Conservation (phyloP, 495 filamentous ascomycete genomes). For the Acidiella bohemica region DNA sequence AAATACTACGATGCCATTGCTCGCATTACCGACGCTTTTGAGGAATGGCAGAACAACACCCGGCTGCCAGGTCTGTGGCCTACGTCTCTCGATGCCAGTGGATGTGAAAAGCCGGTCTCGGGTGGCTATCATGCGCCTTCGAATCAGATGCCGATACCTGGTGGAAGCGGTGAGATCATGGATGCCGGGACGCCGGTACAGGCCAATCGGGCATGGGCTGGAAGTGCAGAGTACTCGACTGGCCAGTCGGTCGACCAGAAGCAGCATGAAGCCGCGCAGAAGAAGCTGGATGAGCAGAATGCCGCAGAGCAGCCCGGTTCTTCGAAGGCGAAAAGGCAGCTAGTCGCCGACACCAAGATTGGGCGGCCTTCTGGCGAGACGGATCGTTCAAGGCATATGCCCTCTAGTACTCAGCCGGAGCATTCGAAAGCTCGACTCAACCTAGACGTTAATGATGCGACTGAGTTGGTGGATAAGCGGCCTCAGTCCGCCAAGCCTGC, state of each 20-base stretch:
- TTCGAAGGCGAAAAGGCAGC: not conserved
- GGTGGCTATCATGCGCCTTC: not conserved
- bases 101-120: constrained; percentile 37
- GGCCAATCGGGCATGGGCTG: not conserved
- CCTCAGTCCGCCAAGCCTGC: not conserved
- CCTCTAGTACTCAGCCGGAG: no score
- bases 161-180: constrained; percentile 7
- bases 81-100: constrained; percentile 60
- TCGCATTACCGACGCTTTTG: constrained; percentile 76
- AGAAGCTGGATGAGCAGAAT: constrained; percentile 2
- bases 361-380: no score
- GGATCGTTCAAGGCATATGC: no score
- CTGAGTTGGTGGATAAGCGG: not conserved
- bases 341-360: not conserved
- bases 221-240: not conserved
- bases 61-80: constrained; percentile 78
- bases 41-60: constrained; percentile 62
- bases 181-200: not conserved
- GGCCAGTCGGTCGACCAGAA: not conserved
- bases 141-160: constrained; percentile 1
- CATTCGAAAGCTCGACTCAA: constrained; percentile 1
- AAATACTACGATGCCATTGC: constrained; percentile 94
- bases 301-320: not conserved
- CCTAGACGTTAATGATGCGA: not conserved
- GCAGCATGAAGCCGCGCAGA: constrained; percentile 3